A percentile compares a stretch with the other conserved stretches of the same genome.
Conservation (phyloP, 1,284 basidiomycete genomes). For the Pascua guehoae region DNA sequence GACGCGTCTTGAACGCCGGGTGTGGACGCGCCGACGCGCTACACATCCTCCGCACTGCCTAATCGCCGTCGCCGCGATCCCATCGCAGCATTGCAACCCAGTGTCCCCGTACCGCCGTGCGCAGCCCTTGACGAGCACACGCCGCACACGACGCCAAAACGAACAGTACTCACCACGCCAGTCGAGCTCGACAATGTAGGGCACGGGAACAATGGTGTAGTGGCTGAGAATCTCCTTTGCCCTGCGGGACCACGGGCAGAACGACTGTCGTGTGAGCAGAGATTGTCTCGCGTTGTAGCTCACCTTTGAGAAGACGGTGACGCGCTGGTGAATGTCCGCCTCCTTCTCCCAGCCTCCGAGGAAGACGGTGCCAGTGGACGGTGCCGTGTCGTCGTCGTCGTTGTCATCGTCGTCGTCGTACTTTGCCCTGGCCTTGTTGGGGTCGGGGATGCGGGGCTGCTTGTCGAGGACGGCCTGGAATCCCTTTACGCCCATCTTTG, state of each 20-base stretch:
- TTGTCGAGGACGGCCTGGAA: conserved; percentile 17
- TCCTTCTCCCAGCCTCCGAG: conserved; percentile 36
- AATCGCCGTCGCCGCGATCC: too few relatives aligned
- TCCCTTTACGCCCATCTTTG: conserved; percentile 29
- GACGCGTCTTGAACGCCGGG: too few relatives aligned
- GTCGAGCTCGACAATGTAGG: conserved; percentile 49
- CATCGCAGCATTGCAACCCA: too few relatives aligned
- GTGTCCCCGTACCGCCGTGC: too few relatives aligned
- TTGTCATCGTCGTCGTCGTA: conserved; percentile 20
- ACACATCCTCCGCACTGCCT: too few relatives aligned
- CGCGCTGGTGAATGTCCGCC: conserved; percentile 30
- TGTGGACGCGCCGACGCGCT: too few relatives aligned
- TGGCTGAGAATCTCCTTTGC: conserved; percentile 42
- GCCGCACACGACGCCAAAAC: too few relatives aligned
- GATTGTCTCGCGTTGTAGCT: conserved; percentile 5
- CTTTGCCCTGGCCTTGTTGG: conserved; percentile 11
- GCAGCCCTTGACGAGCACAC: too few relatives aligned
- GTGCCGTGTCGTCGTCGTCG: conserved; percentile 20
- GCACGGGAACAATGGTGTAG: conserved; percentile 36
- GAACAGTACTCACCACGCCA: conserved; percentile 38
- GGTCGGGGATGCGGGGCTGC: conserved; percentile 11
- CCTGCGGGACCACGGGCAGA: conserved; percentile 47
- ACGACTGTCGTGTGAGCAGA: conserved; percentile 24
- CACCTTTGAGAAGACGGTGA: conserved; percentile 48
- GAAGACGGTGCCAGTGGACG: conserved; percentile 22